Evolutionary conservation across 1,139 yeast genomes (phyloP).

Genomic region (Lizanozyma gosingica): DNA sequence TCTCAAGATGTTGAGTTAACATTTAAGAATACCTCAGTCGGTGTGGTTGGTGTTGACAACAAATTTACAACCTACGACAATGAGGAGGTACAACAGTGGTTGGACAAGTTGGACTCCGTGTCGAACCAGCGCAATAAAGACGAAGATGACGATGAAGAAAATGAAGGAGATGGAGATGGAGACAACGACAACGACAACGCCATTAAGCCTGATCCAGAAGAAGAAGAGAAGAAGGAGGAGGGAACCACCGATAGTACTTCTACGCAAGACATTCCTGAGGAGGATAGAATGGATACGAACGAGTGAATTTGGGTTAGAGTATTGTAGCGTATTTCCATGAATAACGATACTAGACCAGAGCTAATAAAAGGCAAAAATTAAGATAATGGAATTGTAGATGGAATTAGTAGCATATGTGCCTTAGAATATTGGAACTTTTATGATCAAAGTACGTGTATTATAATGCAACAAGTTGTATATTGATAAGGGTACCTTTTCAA

Average conservation of each 20-base stretch:
- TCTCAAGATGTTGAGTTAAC: conserved; percentile 91
- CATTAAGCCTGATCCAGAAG: conserved; percentile 13
- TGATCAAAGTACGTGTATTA: no score
- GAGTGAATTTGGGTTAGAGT: conserved; percentile 18
- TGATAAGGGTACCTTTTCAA: no score
- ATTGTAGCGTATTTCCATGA: no score
- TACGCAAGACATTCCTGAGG: conserved; percentile 12
- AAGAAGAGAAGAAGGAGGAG: conserved; percentile 9
- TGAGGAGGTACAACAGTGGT: conserved; percentile 76
- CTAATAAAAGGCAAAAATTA: no score
- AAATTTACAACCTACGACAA: conserved; percentile 76
- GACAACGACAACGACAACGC: conserved; percentile 12
- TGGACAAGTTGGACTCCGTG: conserved; percentile 57
- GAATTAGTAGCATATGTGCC: no score
- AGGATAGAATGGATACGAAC: conserved; percentile 51
- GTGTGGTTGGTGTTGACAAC: conserved; percentile 77
- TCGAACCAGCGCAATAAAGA: conserved; percentile 42
- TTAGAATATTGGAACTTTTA: no score
- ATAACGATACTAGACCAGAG: no score
- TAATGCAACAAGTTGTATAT: no score
- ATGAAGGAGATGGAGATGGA: conserved; percentile 22
- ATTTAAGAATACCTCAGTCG: conserved; percentile 76
- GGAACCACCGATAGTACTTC: conserved; percentile 9
- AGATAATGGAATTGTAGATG: no score
- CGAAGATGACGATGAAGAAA: conserved; percentile 31